Base-by-base conservation (phyloP, 176 grass and related monocot species). In the Carex cristatella region DNA sequence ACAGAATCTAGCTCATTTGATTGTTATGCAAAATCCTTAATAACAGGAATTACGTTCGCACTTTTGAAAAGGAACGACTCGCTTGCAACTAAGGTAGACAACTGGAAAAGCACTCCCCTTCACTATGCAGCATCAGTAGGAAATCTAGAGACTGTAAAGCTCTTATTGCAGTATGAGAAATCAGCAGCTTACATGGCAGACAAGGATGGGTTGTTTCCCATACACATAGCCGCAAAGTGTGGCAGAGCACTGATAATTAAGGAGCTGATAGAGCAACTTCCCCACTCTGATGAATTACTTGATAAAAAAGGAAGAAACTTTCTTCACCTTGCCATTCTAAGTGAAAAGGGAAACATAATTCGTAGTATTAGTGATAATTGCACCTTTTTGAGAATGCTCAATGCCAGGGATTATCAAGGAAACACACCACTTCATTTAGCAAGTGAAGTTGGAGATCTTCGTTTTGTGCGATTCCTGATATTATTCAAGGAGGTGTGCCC, bases 371-470 rank as follows among this genome's bases (percentile, higher is more conserved):
- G 38, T 69, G 31, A 74, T 77, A 85, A 83, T 8, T 14, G 6
- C 28, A 91, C 88, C 37, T 87, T 92, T 58, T 84, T 48, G 60
- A 92, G 90, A 77, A 82, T 92, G 90, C 16, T 85, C 4, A 94
- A 94, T 90, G 71, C 23, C 82, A 90, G 89, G 88, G 94, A 95
- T 84, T 84, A 86, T 78, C 63, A 88, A 86, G 94, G 93, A 4
- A 95, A 95, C 65, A 95, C 94, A 85, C 87, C 87, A 59, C 87
- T 95, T n/a, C 94, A 95, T 88, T 83, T 93, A 82, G 94, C 94
- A 16, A 69, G 86, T 4, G 76, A 75, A 64, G 82, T 51, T 63
- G 82, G 61, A 68, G 79, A 89, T 7, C 87, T 89, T 44, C 46
- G 69, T 62, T 86, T 93, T 74, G 94, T 93, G 63, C 89, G 83